phyloP scores from a whole-genome alignment of 495 filamentous ascomycete species.

The Penicillium paradoxum region DNA sequence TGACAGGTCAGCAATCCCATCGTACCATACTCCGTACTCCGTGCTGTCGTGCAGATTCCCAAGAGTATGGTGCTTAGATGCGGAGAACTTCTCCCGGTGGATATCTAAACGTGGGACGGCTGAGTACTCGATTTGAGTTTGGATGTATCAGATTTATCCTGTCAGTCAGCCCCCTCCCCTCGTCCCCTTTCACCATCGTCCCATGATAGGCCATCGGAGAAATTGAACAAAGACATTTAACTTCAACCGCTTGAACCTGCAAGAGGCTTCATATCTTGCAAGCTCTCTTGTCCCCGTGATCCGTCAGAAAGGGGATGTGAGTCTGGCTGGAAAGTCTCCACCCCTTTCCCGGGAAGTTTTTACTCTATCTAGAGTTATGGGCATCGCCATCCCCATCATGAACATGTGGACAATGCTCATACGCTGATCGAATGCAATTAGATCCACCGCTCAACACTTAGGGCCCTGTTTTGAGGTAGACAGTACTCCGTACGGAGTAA shows the following conservation, averaged over 20 bases:
- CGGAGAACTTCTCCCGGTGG: conserved; percentile 9
- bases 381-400: neutral
- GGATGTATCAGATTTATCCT: conserved; percentile 15
- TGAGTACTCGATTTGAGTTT: neutral
- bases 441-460: neutral
- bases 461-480: neutral
- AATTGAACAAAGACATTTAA: neutral
- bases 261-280: neutral
- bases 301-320: neutral
- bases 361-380: neutral
- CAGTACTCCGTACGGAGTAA: neutral
- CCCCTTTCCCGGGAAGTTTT: neutral
- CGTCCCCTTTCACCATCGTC: neutral
- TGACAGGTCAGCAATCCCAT: conserved; percentile 11
- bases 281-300: neutral
- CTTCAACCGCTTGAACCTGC: neutral
- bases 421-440: conserved; percentile 12
- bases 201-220: conserved; percentile 3
- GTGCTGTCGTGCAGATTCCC: conserved; percentile 19
- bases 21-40: neutral
- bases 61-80: conserved; percentile 4
- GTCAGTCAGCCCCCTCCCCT: neutral
- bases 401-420: neutral
- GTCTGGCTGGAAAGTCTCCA: neutral
- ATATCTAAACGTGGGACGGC: conserved; percentile 4